phyloP scores from a whole-genome alignment of 1,139 yeast species.

The Kazachstania sp. region DNA sequence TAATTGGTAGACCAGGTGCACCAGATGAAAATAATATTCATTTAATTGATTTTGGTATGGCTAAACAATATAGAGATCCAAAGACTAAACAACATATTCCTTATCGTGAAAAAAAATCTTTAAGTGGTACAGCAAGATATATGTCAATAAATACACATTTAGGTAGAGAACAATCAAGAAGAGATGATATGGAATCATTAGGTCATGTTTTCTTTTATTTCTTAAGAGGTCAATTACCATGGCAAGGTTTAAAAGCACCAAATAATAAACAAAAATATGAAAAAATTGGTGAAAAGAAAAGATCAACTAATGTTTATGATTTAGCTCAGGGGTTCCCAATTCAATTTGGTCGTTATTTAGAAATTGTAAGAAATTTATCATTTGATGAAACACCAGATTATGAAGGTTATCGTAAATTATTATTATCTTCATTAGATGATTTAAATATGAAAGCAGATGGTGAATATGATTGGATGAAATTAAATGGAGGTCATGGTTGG shows the following conservation, averaged over 20 bases:
- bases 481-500: slow-evolving; percentile 78
- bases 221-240: slow-evolving; percentile 90
- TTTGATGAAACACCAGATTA: slow-evolving; percentile 78
- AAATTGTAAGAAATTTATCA: slow-evolving; percentile 58
- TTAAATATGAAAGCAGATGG: slow-evolving; percentile 49
- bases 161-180: slow-evolving; percentile 92
- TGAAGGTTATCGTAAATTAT: slow-evolving; percentile 57
- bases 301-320: slow-evolving; percentile 61
- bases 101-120: slow-evolving; percentile 88
- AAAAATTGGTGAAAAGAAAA: slow-evolving; percentile 72
- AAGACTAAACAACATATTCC: slow-evolving; percentile 94
- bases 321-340: slow-evolving; percentile 62
- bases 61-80: slow-evolving; percentile 92
- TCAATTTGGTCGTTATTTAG: slow-evolving; percentile 70
- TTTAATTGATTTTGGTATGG: slow-evolving; percentile 94
- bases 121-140: slow-evolving; percentile 96
- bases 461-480: slow-evolving; percentile 77
- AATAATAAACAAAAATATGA: slow-evolving; percentile 77
- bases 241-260: slow-evolving; percentile 95
- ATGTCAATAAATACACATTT: slow-evolving; percentile 93
- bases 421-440: slow-evolving; percentile 57
- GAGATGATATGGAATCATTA: slow-evolving; percentile 93
- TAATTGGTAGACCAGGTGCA: slow-evolving; percentile 83
- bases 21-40: slow-evolving; percentile 74
- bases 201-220: slow-evolving; percentile 94